Evolutionary conservation across 2,329 filamentous ascomycete species (phyloP).

Genomic region (Diaporthe ampelina): DNA sequence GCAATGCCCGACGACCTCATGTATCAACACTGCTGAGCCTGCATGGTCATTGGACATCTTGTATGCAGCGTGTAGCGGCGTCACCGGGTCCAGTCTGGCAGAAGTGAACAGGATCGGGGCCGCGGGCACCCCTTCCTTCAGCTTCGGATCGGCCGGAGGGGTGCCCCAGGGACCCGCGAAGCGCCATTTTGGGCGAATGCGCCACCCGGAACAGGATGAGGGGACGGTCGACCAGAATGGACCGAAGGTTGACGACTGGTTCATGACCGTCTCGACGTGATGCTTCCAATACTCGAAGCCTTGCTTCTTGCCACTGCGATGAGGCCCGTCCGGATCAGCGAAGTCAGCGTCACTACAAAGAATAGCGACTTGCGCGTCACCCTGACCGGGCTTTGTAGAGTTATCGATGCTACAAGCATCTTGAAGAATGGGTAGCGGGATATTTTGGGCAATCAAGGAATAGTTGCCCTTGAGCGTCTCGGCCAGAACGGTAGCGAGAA

Average conservation of each 20-base stretch:
- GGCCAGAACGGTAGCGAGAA: conserved; percentile 43
- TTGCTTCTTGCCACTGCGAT: not conserved
- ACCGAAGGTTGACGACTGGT: conserved; percentile 51
- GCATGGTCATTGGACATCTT: conserved; percentile 38
- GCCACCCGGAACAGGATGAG: conserved; percentile 46
- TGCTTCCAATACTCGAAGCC: conserved; percentile 46
- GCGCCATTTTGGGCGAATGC: conserved; percentile 44
- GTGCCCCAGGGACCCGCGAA: conserved; percentile 46
- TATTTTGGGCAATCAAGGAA: conserved; percentile 39
- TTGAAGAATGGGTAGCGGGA: conserved; percentile 7
- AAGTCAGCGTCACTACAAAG: conserved; percentile 54
- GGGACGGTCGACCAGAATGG: conserved; percentile 50
- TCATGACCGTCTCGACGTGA: conserved; percentile 49
- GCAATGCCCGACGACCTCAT: conserved; percentile 39
- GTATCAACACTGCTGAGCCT: conserved; percentile 37
- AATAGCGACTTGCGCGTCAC: conserved; percentile 48
- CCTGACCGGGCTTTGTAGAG: conserved; percentile 12
- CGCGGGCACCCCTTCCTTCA: conserved; percentile 34
- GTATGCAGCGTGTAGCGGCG: conserved; percentile 32
- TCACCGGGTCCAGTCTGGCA: conserved; percentile 38
- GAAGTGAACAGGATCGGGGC: conserved; percentile 39
- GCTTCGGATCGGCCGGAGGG: conserved; percentile 31
- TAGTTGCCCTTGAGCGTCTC: conserved; percentile 49
- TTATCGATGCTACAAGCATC: conserved; percentile 38
- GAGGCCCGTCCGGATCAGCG: conserved; percentile 42